Percentiles rank a stretch among this genome's conserved stretches.
Conservation (phyloP, 2,329 filamentous ascomycete genomes). For the Botrytis galanthina region DNA sequence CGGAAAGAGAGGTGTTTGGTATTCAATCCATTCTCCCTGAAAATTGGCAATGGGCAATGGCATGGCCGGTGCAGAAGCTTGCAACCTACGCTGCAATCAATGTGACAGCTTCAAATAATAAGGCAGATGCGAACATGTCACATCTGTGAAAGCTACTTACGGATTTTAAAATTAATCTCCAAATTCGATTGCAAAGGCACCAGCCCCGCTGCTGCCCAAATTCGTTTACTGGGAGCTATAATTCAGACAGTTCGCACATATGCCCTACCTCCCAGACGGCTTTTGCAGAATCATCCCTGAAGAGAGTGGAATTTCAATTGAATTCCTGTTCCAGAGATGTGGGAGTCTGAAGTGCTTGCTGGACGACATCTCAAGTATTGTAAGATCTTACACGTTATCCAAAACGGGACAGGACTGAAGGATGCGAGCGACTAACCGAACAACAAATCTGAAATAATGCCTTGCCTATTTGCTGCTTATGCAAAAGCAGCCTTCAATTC, state of each 20-base stretch:
- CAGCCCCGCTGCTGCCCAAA: neutral
- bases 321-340: neutral
- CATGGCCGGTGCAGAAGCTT: neutral
- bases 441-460: neutral
- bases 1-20: neutral
- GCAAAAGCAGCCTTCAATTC: neutral
- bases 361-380: neutral
- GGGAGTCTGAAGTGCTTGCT: neutral
- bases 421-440: neutral
- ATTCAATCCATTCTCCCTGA: neutral
- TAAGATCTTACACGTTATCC: no score
- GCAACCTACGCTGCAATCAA: neutral
- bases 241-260: neutral
- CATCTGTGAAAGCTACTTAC: neutral
- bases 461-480: neutral
- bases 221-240: neutral
- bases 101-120: no score
- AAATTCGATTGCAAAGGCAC: rapidly evolving
- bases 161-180: neutral
- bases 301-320: neutral
- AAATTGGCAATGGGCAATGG: neutral
- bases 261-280: neutral
- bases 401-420: neutral
- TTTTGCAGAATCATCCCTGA: neutral
- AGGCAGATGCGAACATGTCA: neutral